Conservation (phyloP, 495 filamentous ascomycete genomes). For the Hypoxylon crocopeplum region DNA sequence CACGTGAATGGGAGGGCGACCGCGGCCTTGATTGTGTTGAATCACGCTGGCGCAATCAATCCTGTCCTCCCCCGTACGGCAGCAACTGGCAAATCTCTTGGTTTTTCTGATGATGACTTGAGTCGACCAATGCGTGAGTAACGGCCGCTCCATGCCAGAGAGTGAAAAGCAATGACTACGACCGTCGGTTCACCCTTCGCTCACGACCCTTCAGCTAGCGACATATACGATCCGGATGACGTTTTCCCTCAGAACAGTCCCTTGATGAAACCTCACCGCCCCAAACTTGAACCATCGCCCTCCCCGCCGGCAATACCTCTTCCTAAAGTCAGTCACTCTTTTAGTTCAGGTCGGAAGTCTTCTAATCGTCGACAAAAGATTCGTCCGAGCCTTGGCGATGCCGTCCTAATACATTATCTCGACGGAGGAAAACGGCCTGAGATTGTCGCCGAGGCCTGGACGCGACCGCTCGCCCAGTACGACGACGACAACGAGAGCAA, state of each 20-base stretch:
- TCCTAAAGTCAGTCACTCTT: conserved; percentile 48
- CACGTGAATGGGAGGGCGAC: conserved; percentile 29
- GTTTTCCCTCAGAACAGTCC: conserved; percentile 51
- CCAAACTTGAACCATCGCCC: conserved; percentile 48
- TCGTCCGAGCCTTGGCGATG: conserved; percentile 58
- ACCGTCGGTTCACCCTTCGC: conserved; percentile 44
- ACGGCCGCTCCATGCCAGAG: conserved; percentile 39
- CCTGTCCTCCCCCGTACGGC: conserved; percentile 1
- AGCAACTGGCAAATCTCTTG: conserved; percentile 21
- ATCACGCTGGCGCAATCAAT: conserved; percentile 32
- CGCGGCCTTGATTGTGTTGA: conserved; percentile 23
- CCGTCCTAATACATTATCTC: conserved; percentile 59
- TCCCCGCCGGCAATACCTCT: conserved; percentile 43
- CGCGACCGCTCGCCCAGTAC: conserved; percentile 28
- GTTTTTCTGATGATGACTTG: conserved; percentile 39
- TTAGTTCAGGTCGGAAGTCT: conserved; percentile 44
- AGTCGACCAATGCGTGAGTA: conserved; percentile 45
- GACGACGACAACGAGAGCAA: conserved; percentile 30
- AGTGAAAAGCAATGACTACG: conserved; percentile 53
- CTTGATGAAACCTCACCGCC: conserved; percentile 48
- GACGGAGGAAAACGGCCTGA: conserved; percentile 56
- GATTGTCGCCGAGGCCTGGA: conserved; percentile 52
- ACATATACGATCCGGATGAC: conserved; percentile 56
- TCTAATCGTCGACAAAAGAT: conserved; percentile 53
- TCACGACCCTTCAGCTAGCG: conserved; percentile 50